phyloP scores from a whole-genome alignment of 257 asterid genomes.

The Asclepias syriaca region DNA sequence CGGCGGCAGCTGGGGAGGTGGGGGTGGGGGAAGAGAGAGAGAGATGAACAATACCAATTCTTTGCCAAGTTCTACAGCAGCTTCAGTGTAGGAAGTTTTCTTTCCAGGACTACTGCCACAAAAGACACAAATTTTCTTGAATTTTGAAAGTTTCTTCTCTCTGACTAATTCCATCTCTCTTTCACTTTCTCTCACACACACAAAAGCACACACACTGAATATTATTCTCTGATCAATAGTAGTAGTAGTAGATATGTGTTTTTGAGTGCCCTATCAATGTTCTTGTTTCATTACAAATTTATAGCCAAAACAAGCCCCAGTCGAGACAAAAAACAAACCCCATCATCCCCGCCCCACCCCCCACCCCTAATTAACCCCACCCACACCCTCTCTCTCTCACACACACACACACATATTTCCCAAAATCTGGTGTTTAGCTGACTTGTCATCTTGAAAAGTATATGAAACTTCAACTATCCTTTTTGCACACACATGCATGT shows the following conservation, averaged over 20 bases:
- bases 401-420: not conserved
- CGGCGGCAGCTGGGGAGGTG: not conserved
- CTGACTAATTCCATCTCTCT: not conserved
- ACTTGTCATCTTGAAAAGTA: not conserved
- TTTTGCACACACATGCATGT: not conserved
- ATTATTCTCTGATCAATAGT: too few relatives aligned
- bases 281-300: not conserved
- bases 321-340: not conserved
- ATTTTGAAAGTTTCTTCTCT: slow-evolving; percentile 26
- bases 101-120: slow-evolving; percentile 43
- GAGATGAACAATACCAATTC: slow-evolving; percentile 25
- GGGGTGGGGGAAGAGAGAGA: not conserved
- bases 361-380: not conserved
- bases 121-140: slow-evolving; percentile 36
- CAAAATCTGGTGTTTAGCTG: slow-evolving; percentile 1
- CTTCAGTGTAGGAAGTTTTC: slow-evolving; percentile 31
- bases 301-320: not conserved
- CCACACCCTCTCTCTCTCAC: not conserved
- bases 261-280: not conserved
- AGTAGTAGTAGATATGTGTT: not conserved
- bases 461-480: not conserved
- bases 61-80: slow-evolving; percentile 35
- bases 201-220: too few relatives aligned
- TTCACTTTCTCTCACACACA: too few relatives aligned
- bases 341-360: not conserved